These are phyloP conservation scores for Ganoderma lingzhi DNA, from an alignment of 1,284 basidiomycete species.

Conservation along the genomic window DNA sequence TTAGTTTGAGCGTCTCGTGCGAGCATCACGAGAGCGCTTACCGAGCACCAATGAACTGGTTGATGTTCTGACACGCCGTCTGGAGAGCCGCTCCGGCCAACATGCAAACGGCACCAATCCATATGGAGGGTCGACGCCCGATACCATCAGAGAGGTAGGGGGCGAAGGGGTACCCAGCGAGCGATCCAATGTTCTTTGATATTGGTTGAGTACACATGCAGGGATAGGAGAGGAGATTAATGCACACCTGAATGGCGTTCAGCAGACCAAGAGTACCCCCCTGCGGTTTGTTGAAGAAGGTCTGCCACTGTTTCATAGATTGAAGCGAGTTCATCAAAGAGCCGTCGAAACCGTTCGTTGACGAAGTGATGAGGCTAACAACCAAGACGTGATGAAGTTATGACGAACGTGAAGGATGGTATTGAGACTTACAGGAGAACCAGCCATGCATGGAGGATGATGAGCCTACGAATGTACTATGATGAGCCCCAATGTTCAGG, in stretches of 20 bases:
- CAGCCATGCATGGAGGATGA: constrained; percentile 73
- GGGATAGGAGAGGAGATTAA: not conserved
- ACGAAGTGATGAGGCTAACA: constrained; percentile 73
- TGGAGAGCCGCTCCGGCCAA: constrained; percentile 72
- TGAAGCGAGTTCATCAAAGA: constrained; percentile 84
- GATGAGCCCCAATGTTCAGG: constrained; percentile 7
- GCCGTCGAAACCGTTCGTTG: constrained; percentile 81
- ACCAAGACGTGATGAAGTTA: constrained; percentile 5
- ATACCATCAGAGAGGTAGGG: constrained; percentile 76
- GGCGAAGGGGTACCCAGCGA: constrained; percentile 73
- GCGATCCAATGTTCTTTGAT: constrained; percentile 67
- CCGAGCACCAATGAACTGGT: constrained; percentile 86
- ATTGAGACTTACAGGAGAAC: constrained; percentile 59
- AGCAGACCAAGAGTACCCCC: constrained; percentile 71
- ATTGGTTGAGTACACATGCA: constrained; percentile 2
- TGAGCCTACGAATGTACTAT: constrained; percentile 52
- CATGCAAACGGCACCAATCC: constrained; percentile 72
- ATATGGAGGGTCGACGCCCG: constrained; percentile 69
- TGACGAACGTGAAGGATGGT: not conserved
- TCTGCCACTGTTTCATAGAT: constrained; percentile 65
- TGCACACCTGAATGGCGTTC: constrained; percentile 76
- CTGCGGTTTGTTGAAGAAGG: constrained; percentile 62
- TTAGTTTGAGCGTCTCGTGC: constrained; percentile 12
- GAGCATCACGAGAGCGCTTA: constrained; percentile 37
- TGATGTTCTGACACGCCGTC: constrained; percentile 73